Base-by-base conservation (phyloP, 768 basidiomycete species). In the Brasilioporus rufonigricans region DNA sequence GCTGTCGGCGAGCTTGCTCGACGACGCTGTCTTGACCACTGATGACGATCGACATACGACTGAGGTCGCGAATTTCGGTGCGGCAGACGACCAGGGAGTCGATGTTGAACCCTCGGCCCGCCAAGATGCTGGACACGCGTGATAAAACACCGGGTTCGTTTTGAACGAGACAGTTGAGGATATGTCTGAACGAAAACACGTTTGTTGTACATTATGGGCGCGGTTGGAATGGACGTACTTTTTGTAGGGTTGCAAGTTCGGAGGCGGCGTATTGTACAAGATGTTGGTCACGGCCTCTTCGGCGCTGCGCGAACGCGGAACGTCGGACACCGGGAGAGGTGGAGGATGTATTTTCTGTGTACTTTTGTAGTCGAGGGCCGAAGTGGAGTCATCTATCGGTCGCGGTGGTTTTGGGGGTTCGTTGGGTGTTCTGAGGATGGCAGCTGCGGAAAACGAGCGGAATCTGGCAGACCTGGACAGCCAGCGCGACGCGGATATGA, bases 101-200 rank as follows among this genome's bases (percentile, higher is more conserved):
- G 71, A 96, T 91, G 77, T 99, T 99, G 80, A 99, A 97, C 5
- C 97, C 97, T 60, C 97, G 80, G 39, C 92, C 97, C 19, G 97
- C 97, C 23, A 99, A 81, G 65, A 96, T 98, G 51, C 97, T 97
- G 7, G 96, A 96, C 4, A 99, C 94, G 63, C 97, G 89, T 27
- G 96, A 97, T 13, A 99, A 82, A n/a, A 99, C 97, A 65, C 97
- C 97, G 3, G 97, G 97, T 74, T 99, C 97, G 70, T 99, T 98
- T 73, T 99, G 97, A 4, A 98, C 97, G 56, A 99, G 85, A 71
- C 95, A 98, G 75, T 99, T 98, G 58, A 98, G 81, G 54, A 95
- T 83, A 68, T 98, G 96, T 71, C 94, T 98, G 64, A 51, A 59
- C 55, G 50, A 49, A 51, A 49, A 58, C 1, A 52, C 26, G 31